Base-by-base conservation (phyloP, 371 early-diverging fungal genomes). In the Sanchytrium tribonematis region DNA sequence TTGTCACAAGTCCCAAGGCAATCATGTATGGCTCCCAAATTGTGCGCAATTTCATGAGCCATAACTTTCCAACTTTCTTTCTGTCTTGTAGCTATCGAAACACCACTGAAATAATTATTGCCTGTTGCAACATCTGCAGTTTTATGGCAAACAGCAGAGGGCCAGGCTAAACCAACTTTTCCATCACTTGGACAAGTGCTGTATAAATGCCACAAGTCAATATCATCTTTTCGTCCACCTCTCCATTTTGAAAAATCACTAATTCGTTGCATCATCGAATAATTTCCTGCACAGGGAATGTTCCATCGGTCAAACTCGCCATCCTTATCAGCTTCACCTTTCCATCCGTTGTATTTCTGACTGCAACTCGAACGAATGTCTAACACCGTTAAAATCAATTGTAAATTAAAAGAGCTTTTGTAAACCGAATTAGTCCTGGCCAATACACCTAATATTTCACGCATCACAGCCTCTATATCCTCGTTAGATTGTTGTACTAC, bases 11-110 rank as follows among this genome's bases (percentile, higher is more conserved):
- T 22, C 12, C 48, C 48, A 30, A n/a, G 17, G 66, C 70, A 70
- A 70, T 70, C 70, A 29, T 70, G 70, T 69, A 70, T 66, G 22
- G 68, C 30, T 27, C 70, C 70, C 30, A 70, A 70, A 66, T 70
- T 70, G 29, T 70, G 70, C 1, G 32, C 70, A 29, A 70, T 70
- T 69, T 70, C 70, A 29, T 70, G 70, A 17, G 70, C 70, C 29
- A 70, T 66, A n/a, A 70, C 70, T 32, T 70, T 66, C 30, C 48
- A 48, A 22, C 48, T 48, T 12, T 48, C 22, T 48, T 48, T 48
- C 22, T 48, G 48, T 12, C 48, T 5, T 5, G 48, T 48, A 22
- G 48, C 5, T 22, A 48, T 22, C 5, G 12, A 5, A 48, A 22
- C 48, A 48, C 48, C 48, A 22, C 48, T 48, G 22, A 48, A 48